These are phyloP conservation scores for Naematelia aurantialba DNA, from an alignment of 768 basidiomycete genomes.

Conservation along the genomic window DNA sequence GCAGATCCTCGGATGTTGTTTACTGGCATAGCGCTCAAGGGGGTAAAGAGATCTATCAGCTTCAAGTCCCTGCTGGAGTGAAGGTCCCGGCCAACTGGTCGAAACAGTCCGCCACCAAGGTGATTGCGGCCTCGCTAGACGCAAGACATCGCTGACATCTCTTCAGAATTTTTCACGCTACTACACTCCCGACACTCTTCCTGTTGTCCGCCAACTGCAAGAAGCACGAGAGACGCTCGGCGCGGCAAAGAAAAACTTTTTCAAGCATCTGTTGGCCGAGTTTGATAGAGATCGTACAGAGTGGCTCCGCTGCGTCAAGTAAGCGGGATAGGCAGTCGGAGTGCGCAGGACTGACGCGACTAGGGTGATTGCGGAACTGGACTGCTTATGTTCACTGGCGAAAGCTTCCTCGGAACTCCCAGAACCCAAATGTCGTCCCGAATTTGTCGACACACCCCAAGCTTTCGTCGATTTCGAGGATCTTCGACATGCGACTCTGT, in stretches of 20 bases:
- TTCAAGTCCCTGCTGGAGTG: slow-evolving; percentile 64
- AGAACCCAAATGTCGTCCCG: slow-evolving; percentile 88
- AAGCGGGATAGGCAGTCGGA: slow-evolving; percentile 6
- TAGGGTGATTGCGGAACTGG: slow-evolving; percentile 86
- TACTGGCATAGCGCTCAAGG: slow-evolving; percentile 79
- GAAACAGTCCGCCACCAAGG: slow-evolving; percentile 76
- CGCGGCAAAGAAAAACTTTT: slow-evolving; percentile 76
- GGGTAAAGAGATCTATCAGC: slow-evolving; percentile 89
- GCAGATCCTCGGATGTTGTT: slow-evolving; percentile 54
- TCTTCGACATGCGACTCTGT: slow-evolving; percentile 82
- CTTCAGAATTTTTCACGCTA: slow-evolving; percentile 69
- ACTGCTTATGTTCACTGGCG: slow-evolving; percentile 87
- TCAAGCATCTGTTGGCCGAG: slow-evolving; percentile 48
- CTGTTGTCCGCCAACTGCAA: slow-evolving; percentile 74
- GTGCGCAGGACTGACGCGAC: neutral
- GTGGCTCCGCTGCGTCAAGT: slow-evolving; percentile 48
- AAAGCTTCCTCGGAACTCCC: slow-evolving; percentile 85
- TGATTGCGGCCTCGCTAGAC: slow-evolving; percentile 42
- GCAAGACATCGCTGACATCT: neutral
- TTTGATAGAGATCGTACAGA: slow-evolving; percentile 47
- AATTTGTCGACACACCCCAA: slow-evolving; percentile 67
- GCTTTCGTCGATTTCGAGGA: slow-evolving; percentile 84
- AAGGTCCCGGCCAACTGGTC: slow-evolving; percentile 80
- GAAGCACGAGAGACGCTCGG: slow-evolving; percentile 88
- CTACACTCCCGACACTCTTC: slow-evolving; percentile 66